Percentiles rank a stretch among this genome's conserved stretches.
These are phyloP conservation scores for Paracamarosporium sp. DNA, from an alignment of 2,329 filamentous ascomycete species.

Conservation along the genomic window DNA sequence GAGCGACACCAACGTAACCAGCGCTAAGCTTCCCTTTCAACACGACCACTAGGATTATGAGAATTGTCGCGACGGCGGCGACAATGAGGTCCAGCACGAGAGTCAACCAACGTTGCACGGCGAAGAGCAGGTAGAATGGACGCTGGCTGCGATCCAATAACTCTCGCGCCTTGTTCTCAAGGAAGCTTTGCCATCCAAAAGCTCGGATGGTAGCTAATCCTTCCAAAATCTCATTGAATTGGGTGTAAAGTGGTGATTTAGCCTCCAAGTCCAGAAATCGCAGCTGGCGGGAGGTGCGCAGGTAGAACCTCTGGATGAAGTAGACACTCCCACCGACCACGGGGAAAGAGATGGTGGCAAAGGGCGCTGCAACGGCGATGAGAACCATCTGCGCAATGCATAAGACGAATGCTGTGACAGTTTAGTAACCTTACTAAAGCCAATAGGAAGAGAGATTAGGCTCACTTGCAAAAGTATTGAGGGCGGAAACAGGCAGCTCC, in stretches of 20 bases:
- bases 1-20: constrained; percentile 60
- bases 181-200: constrained; percentile 55
- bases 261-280: constrained; percentile 62
- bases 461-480: constrained; percentile 42
- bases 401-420: constrained; percentile 42
- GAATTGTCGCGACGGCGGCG: constrained; percentile 47
- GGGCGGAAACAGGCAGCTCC: constrained; percentile 46
- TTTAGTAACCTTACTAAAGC: too few relatives aligned
- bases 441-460: neutral
- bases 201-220: constrained; percentile 60
- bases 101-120: constrained; percentile 54
- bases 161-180: constrained; percentile 45
- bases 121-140: constrained; percentile 55
- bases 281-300: constrained; percentile 56
- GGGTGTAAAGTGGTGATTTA: constrained; percentile 58
- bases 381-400: constrained; percentile 43
- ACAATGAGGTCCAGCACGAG: constrained; percentile 51
- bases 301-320: constrained; percentile 54
- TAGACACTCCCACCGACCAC: constrained; percentile 47
- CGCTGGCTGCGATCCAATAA: constrained; percentile 51
- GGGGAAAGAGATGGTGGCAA: constrained; percentile 50
- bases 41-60: constrained; percentile 43
- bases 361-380: constrained; percentile 49
- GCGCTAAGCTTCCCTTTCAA: constrained; percentile 51
- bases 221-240: constrained; percentile 59